Percentiles rank a stretch among this genome's conserved stretches.
phyloP scores from a whole-genome alignment of 257 asterid species.

The Fraxinus anomala region DNA sequence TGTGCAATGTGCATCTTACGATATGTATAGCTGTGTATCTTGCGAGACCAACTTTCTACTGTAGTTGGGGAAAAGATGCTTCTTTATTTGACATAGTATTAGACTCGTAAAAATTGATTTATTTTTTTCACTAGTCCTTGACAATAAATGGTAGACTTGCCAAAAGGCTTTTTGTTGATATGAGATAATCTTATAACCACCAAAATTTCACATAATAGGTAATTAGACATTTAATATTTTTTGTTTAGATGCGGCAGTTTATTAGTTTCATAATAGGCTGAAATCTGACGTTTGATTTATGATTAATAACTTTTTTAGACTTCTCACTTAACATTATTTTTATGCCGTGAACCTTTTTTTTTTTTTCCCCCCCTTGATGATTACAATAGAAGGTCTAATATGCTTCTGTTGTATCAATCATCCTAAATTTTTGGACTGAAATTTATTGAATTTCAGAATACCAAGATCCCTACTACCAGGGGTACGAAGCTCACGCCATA shows the following conservation, averaged over 20 bases:
- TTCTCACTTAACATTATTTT: conserved; percentile 6
- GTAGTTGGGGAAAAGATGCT: not conserved
- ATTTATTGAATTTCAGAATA: conserved; percentile 62
- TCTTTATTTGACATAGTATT: not conserved
- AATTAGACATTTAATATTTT: not conserved
- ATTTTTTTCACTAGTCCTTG: not conserved
- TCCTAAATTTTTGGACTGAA: conserved; percentile 30
- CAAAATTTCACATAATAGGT: not conserved
- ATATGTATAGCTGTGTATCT: conserved; percentile 11
- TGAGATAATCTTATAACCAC: not conserved
- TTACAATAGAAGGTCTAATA: conserved; percentile 16
- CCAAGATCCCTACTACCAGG: conserved; percentile 95
- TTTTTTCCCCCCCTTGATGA: conserved; percentile 17
- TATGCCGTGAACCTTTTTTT: conserved; percentile 23
- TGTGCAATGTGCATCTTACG: not conserved
- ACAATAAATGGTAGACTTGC: not conserved
- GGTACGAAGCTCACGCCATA: conserved; percentile 83
- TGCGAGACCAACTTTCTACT: conserved; percentile 2
- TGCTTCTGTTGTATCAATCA: conserved; percentile 18
- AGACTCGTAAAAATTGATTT: not conserved
- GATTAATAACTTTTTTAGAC: conserved; percentile 14
- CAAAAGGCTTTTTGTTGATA: not conserved
- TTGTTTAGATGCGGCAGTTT: not conserved
- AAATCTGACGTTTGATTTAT: conserved; percentile 14
- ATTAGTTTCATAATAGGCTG: conserved; percentile 12